phyloP scores from a whole-genome alignment of 805 yeast species.

The Candida morakotiae region DNA sequence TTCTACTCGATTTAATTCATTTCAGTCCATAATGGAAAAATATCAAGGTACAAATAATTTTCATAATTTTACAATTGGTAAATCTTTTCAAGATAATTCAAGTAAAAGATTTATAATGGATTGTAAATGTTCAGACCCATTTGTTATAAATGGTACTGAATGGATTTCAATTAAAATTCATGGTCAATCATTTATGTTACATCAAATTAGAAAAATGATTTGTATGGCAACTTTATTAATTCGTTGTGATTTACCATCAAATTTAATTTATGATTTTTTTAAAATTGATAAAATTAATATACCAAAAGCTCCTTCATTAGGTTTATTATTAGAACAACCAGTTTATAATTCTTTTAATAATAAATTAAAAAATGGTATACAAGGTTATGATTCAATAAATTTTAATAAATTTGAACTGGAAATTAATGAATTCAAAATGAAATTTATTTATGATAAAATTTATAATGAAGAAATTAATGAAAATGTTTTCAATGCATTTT shows the following conservation, averaged over 20 bases:
- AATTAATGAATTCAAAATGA: constrained; percentile 84
- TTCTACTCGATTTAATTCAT: constrained; percentile 52
- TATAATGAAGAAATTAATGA: constrained; percentile 87
- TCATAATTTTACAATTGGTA: constrained; percentile 85
- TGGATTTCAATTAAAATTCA: constrained; percentile 96
- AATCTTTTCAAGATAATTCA: constrained; percentile 76
- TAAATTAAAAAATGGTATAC: constrained; percentile 65
- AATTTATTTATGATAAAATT: constrained; percentile 86
- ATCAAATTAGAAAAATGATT: constrained; percentile 97
- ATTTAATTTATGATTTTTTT: constrained; percentile 75
- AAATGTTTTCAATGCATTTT: constrained; percentile 85
- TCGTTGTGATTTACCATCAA: constrained; percentile 79
- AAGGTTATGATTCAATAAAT: constrained; percentile 56
- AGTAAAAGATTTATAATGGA: constrained; percentile 79
- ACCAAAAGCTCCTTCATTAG: constrained; percentile 97
- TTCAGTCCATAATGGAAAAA: constrained; percentile 65
- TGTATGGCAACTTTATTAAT: constrained; percentile 88
- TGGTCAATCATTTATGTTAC: constrained; percentile 97
- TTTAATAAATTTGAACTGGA: constrained; percentile 62
- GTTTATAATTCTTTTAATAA: constrained; percentile 83
- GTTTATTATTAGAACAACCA: constrained; percentile 84
- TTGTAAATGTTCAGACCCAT: constrained; percentile 79
- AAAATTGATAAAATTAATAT: constrained; percentile 72
- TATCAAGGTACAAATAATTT: constrained; percentile 90
- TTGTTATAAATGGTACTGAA: constrained; percentile 88